phyloP scores from a whole-genome alignment of 2,329 filamentous ascomycete species.

The Aspergillus carbonarius region DNA sequence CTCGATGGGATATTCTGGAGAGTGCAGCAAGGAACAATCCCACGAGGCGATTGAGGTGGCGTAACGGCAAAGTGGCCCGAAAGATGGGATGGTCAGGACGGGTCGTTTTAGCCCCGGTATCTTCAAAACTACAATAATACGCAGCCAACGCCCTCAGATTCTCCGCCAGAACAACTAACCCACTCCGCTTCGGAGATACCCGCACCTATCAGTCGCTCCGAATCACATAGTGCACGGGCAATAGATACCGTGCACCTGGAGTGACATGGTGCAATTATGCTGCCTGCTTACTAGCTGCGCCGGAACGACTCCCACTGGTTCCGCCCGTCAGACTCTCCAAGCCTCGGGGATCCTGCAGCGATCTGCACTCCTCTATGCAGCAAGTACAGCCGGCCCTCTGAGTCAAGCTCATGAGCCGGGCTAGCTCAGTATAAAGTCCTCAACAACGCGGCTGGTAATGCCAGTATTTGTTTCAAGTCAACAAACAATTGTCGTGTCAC shows the following conservation, averaged over 20 bases:
- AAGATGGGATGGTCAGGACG: background rate
- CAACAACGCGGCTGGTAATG: background rate
- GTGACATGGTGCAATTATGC: background rate
- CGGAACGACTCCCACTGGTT: background rate
- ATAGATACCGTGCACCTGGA: too few relatives aligned
- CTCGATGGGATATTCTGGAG: background rate
- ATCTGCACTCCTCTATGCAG: background rate
- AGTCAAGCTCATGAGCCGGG: background rate
- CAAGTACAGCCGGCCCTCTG: background rate
- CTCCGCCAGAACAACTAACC: background rate
- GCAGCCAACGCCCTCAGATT: background rate
- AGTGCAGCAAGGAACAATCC: too few relatives aligned
- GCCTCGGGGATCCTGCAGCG: background rate
- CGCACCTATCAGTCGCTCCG: background rate
- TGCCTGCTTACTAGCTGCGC: background rate
- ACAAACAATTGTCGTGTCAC: background rate
- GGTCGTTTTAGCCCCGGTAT: background rate
- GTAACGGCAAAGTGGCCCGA: background rate
- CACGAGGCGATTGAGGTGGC: background rate
- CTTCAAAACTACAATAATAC: too few relatives aligned
- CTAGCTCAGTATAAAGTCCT: background rate
- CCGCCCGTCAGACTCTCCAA: background rate
- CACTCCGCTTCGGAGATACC: background rate
- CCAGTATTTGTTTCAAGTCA: background rate
- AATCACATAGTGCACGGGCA: background rate